phyloP scores from a whole-genome alignment of 2,329 filamentous ascomycete species.

The Hortaea werneckii region DNA sequence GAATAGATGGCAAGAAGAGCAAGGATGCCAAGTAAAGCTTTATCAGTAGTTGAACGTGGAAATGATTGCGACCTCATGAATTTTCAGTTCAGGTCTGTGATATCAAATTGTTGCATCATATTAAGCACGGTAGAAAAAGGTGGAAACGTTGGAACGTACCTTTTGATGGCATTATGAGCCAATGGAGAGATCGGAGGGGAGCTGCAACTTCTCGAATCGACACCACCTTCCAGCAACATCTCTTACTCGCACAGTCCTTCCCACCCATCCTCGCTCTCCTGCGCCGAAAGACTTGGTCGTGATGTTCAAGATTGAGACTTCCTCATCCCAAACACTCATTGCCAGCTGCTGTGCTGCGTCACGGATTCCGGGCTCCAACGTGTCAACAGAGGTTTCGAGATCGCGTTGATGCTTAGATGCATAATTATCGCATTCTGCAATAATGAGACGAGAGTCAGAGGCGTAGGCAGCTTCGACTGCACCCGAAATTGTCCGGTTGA shows the following conservation, averaged over 20 bases:
- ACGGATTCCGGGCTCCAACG: background rate
- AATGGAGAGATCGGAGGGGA: background rate
- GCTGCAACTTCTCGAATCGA: constrained; percentile 14
- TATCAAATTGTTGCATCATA: constrained; percentile 17
- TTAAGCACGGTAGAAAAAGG: constrained; percentile 2
- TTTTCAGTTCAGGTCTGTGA: constrained; percentile 24
- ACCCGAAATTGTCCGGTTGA: constrained; percentile 52
- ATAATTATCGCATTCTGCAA: constrained; percentile 31
- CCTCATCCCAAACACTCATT: constrained; percentile 31
- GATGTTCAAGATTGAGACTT: constrained; percentile 38
- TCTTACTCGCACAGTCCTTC: constrained; percentile 35
- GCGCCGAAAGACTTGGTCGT: constrained; percentile 32
- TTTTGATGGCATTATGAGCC: background rate
- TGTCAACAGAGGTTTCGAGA: background rate
- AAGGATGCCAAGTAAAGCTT: background rate
- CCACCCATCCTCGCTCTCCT: constrained; percentile 36
- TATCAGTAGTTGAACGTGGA: background rate
- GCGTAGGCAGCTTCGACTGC: constrained; percentile 50
- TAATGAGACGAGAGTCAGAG: constrained; percentile 26
- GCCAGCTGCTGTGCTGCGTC: background rate
- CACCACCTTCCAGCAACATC: constrained; percentile 38
- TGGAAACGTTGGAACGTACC: constrained; percentile 2
- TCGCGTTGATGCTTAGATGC: background rate
- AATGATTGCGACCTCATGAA: constrained; percentile 10
- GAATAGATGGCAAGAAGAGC: too few species aligned